Conservation (phyloP, 78 protist species). For the Pigoraptor vietnamica region DNA sequence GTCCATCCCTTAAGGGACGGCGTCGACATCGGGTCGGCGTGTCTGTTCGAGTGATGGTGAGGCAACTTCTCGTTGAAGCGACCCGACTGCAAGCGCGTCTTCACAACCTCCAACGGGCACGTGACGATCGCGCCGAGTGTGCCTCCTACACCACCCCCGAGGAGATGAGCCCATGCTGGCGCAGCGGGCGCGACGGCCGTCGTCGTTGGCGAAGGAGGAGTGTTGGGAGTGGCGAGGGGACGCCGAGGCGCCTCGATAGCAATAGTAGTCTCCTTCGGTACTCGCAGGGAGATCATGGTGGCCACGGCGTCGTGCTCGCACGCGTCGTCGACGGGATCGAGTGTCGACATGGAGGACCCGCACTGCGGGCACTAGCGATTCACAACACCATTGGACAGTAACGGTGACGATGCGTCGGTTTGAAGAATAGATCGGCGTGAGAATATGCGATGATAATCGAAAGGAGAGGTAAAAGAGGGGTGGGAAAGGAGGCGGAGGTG, state of each 20-base stretch:
- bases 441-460: no score
- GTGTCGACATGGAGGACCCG: background rate
- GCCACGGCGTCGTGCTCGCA: background rate
- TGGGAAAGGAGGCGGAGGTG: no score
- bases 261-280: no score
- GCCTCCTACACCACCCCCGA: constrained; percentile 16
- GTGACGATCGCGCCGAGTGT: constrained; percentile 22
- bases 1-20: background rate
- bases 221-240: background rate
- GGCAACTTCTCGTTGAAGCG: constrained; percentile 1
- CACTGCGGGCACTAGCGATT: no score
- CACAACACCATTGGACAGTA: no score
- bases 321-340: background rate
- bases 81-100: constrained; percentile 48
- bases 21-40: background rate
- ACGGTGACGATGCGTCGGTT: no score
- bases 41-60: background rate
- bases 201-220: background rate
- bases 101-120: constrained; percentile 35
- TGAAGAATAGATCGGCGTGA: no score
- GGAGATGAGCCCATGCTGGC: background rate
- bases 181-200: background rate
- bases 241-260: background rate
- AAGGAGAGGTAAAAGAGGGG: no score
- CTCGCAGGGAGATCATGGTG: background rate